Conservation (phyloP, 23 red algal species). For the Gracilaria gracilis region DNA sequence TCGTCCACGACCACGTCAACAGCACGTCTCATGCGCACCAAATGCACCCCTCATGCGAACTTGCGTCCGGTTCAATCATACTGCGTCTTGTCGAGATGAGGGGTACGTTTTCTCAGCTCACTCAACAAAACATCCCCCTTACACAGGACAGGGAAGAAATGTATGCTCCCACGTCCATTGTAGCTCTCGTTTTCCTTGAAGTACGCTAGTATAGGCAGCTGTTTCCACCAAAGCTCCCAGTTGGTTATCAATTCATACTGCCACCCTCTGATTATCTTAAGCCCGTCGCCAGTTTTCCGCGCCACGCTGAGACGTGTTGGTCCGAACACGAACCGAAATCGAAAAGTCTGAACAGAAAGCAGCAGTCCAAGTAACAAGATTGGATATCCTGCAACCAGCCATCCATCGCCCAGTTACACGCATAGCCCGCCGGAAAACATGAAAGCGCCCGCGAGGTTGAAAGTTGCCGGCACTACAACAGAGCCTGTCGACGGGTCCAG, state of each 20-base stretch:
- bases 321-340: constrained; percentile 74
- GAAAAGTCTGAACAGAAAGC: constrained; percentile 61
- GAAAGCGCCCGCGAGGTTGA: constrained; percentile 42
- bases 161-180: constrained; percentile 80
- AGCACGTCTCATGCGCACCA: neutral
- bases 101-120: constrained; percentile 50
- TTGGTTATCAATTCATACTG: constrained; percentile 62
- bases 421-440: constrained; percentile 44
- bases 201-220: constrained; percentile 72
- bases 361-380: constrained; percentile 53
- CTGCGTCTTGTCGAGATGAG: constrained; percentile 53
- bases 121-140: constrained; percentile 56
- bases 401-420: constrained; percentile 42
- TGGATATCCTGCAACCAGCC: constrained; percentile 49
- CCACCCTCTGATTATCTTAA: constrained; percentile 77
- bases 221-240: constrained; percentile 85
- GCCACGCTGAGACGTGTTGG: constrained; percentile 71
- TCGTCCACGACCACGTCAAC: constrained; percentile 1
- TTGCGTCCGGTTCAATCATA: constrained; percentile 25
- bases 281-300: constrained; percentile 5
- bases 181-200: constrained; percentile 89
- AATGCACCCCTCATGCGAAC: neutral
- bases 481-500: constrained; percentile 47
- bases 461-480: constrained; percentile 36
- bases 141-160: constrained; percentile 82